Base-by-base conservation (phyloP, 345 rosid genomes). In the Lepidium aucheri region DNA sequence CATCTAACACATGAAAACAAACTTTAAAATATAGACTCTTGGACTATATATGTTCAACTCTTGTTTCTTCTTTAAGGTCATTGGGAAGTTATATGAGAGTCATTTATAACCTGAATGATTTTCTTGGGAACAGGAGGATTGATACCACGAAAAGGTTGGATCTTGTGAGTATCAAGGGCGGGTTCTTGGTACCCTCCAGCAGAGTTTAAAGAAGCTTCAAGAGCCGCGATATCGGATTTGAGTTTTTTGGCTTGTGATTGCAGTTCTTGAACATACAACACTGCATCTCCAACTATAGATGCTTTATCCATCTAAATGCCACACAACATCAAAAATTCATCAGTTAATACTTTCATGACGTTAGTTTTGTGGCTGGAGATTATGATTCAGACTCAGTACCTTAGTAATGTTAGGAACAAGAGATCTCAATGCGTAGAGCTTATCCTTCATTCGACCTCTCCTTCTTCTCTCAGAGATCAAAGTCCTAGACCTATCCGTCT, bases 321-420 rank as follows among this genome's bases (percentile, higher is more conserved):
- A 62, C 47, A 57, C 32, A 7, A 33, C 15, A 35, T 26, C 24
- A 39, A 39, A 18, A 1, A 15, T 1, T 13, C 33, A 15, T 58
- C 13, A 24, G 9, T 10, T 12, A 20, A 55, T 28, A 11, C 52
- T 54, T 54, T 63, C 60, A 47, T 30, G 28, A 72, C 49, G 11
- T 12, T 8, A 44, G 28, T 14, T 20, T 63, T 16, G 13, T 53
- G 16, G 32, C 11, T 9, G 1, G 0, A 18, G 22, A 40, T 4
- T 22, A 0, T n/a, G 15, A n/a, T 24, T 49, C 17, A 51, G 15
- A n/a, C 14, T 49, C 17, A 51, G 5, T 81, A 87, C 96, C 95
- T 92, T 89, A 12, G 96, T 87, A 56, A 92, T 89, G 82, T 87
- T 86, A 5, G 98, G 98, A 69, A 92, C 98, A 60, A 92, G 71